A percentile compares a stretch with the other conserved stretches of the same genome.
These are phyloP conservation scores for Thuja plicata DNA, from an alignment of 83 land plant genomes.

Conservation along the genomic window DNA sequence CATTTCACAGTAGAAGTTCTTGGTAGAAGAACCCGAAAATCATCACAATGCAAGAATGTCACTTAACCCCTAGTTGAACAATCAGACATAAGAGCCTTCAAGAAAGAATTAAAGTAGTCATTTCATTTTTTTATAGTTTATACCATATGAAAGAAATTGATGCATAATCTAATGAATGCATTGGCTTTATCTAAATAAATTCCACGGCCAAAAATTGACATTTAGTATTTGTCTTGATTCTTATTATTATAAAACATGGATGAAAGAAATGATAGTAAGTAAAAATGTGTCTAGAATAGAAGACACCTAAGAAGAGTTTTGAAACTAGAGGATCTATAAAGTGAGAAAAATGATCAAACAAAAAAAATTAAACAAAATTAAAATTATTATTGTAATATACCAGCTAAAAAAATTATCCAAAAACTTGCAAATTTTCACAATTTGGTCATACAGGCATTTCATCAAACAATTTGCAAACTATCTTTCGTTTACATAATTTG, in stretches of 20 bases:
- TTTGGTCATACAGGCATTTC: no score
- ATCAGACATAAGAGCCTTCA: slow-evolving; percentile 77
- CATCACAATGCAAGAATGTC: slow-evolving; percentile 67
- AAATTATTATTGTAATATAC: background rate
- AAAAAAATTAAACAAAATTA: background rate
- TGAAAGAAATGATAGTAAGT: no score
- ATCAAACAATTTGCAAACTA: no score
- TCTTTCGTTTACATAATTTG: no score
- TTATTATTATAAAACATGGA: no score
- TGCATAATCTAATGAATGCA: background rate
- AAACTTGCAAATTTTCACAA: no score
- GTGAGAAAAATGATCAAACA: background rate
- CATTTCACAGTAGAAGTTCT: slow-evolving; percentile 62
- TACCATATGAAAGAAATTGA: background rate
- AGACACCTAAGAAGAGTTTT: background rate
- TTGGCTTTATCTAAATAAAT: background rate
- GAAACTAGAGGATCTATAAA: background rate
- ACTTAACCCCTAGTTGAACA: slow-evolving; percentile 88
- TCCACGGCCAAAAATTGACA: background rate
- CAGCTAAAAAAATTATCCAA: no score
- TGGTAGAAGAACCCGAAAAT: slow-evolving; percentile 50
- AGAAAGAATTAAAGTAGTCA: background rate
- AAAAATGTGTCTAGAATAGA: background rate
- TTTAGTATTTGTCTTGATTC: background rate
- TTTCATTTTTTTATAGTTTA: background rate